These are phyloP conservation scores for Kurtzmaniella quercitrusa DNA, from an alignment of 1,139 yeast species.

Conservation along the genomic window DNA sequence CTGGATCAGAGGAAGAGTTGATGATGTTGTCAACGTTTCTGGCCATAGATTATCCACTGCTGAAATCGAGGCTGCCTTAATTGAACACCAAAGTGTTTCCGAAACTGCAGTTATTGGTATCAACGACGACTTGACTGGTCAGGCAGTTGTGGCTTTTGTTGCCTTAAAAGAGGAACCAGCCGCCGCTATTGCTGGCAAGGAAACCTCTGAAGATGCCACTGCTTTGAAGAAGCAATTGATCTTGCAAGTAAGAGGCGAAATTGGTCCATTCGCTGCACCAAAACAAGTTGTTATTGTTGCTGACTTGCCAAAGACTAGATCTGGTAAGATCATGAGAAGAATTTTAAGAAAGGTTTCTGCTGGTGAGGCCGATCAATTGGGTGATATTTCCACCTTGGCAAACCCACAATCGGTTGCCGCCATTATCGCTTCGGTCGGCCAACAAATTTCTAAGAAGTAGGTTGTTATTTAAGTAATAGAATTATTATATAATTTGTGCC, in stretches of 20 bases:
- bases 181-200: constrained; percentile 37
- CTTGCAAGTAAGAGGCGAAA: constrained; percentile 85
- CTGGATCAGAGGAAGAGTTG: constrained; percentile 99
- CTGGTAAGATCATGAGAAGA: constrained; percentile 99
- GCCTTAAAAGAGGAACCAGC: constrained; percentile 64
- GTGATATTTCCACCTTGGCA: constrained; percentile 87
- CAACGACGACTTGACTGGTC: constrained; percentile 93
- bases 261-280: constrained; percentile 99
- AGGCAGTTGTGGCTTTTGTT: constrained; percentile 93
- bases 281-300: constrained; percentile 81
- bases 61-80: constrained; percentile 91
- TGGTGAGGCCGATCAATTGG: constrained; percentile 88
- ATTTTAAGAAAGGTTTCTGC: constrained; percentile 88
- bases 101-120: constrained; percentile 97
- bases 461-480: background rate
- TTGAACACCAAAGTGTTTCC: constrained; percentile 74
- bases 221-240: constrained; percentile 79
- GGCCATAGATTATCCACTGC: constrained; percentile 98
- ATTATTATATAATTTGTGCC: background rate
- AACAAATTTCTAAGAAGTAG: constrained; percentile 49
- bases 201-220: constrained; percentile 46
- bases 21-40: constrained; percentile 95
- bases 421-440: constrained; percentile 51
- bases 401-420: constrained; percentile 84
- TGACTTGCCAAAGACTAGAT: constrained; percentile 96